A percentile compares a stretch with the other conserved stretches of the same genome.
Evolutionary conservation across 2,329 filamentous ascomycete genomes (phyloP).

Genomic region (Xylariaceae sp.): DNA sequence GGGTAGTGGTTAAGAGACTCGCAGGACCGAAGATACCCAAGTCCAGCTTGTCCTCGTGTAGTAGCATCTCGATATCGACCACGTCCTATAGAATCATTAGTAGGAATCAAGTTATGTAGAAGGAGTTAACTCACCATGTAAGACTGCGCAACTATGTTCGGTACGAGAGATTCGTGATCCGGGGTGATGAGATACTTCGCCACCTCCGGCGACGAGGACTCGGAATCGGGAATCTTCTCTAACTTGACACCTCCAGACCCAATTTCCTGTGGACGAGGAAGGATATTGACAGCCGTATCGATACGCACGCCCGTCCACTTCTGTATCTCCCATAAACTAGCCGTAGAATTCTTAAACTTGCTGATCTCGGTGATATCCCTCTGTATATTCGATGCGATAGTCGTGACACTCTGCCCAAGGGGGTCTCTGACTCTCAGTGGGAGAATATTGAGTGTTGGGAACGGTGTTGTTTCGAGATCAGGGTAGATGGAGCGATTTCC

Average conservation of each 20-base stretch:
- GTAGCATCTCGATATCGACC: constrained; percentile 29
- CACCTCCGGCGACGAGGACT: neutral
- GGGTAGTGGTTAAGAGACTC: constrained; percentile 14
- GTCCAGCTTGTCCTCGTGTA: constrained; percentile 25
- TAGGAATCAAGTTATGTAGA: neutral
- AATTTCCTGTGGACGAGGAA: constrained; percentile 38
- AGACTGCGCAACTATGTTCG: constrained; percentile 5
- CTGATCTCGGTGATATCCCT: constrained; percentile 60
- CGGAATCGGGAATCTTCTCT: constrained; percentile 6
- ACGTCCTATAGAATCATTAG: constrained; percentile 24
- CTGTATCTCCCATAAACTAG: constrained; percentile 64
- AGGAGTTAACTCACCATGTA: constrained; percentile 19
- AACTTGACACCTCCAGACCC: constrained; percentile 9
- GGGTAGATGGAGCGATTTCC: constrained; percentile 63
- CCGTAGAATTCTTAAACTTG: constrained; percentile 47
- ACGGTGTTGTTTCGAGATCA: constrained; percentile 43
- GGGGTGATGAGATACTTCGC: constrained; percentile 15
- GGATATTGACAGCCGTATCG: constrained; percentile 76
- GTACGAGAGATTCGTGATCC: constrained; percentile 9
- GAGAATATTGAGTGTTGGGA: constrained; percentile 74
- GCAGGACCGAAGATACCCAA: constrained; percentile 29
- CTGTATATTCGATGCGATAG: constrained; percentile 59
- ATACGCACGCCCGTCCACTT: constrained; percentile 69
- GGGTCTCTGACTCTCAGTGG: constrained; percentile 56
- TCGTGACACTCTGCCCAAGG: constrained; percentile 34